A percentile compares a stretch with the other conserved stretches of the same genome.
phyloP scores from a whole-genome alignment of 306 rosid species.

The Prunus persica region Prunus_persica_NCBIv2 NC_034009.1:23744501-23745000 shows the following conservation, averaged over 20 bases:
- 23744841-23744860: not conserved
- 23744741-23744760: conserved; percentile 22
- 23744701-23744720: conserved; percentile 37
- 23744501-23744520: not conserved
- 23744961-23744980: too few species aligned
- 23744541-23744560: conserved; percentile 3
- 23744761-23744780: not conserved
- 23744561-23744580: not conserved
- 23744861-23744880: not conserved
- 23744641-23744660: conserved; percentile 46
- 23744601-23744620: conserved; percentile 33
- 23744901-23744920: not conserved
- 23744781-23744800: conserved; percentile 24
- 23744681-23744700: conserved; percentile 50
- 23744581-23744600: not conserved
- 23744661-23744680: conserved; percentile 46
- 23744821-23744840: not conserved
- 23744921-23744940: not conserved
- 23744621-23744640: conserved; percentile 43
- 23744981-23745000: too few species aligned
- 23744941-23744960: conserved; percentile 1
- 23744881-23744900: not conserved
- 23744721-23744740: conserved; percentile 32
- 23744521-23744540: not conserved
- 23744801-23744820: not conserved